phyloP scores from a whole-genome alignment of 129 eudicot genomes.

The Flaveria linearis region DNA sequence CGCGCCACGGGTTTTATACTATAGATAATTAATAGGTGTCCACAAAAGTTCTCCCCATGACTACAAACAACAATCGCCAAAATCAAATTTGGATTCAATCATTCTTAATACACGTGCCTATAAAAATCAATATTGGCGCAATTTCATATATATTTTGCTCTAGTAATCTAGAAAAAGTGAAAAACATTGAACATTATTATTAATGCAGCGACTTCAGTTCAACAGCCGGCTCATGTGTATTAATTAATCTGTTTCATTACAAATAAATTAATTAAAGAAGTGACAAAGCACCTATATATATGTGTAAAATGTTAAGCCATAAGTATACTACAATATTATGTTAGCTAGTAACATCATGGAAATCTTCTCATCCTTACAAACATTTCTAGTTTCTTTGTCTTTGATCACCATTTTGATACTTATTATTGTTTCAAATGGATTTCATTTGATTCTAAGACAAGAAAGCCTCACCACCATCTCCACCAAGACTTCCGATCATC shows the following conservation, averaged over 20 bases:
- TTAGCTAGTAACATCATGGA: not conserved
- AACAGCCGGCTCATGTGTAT: not conserved
- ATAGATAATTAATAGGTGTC: too few species aligned
- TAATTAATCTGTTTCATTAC: too few species aligned
- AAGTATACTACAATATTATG: not conserved
- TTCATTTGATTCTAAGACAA: not conserved
- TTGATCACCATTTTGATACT: conserved; percentile 7
- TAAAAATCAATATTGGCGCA: too few species aligned
- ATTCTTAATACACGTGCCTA: too few species aligned
- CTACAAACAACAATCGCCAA: too few species aligned
- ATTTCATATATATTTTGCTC: too few species aligned
- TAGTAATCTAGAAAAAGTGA: too few species aligned
- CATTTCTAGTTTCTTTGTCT: not conserved
- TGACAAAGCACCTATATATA: not conserved
- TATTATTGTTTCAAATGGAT: not conserved
- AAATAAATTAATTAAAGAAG: not conserved
- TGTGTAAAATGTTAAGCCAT: not conserved
- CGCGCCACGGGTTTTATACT: too few species aligned
- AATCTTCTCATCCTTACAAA: not conserved
- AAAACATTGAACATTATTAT: too few species aligned
- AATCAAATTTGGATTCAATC: too few species aligned
- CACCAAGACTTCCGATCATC: not conserved
- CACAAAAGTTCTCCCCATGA: too few species aligned
- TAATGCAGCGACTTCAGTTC: too few species aligned
- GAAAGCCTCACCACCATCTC: not conserved